Base-by-base conservation (phyloP, 306 rosid genomes). In the Trifolium dubium region DNA sequence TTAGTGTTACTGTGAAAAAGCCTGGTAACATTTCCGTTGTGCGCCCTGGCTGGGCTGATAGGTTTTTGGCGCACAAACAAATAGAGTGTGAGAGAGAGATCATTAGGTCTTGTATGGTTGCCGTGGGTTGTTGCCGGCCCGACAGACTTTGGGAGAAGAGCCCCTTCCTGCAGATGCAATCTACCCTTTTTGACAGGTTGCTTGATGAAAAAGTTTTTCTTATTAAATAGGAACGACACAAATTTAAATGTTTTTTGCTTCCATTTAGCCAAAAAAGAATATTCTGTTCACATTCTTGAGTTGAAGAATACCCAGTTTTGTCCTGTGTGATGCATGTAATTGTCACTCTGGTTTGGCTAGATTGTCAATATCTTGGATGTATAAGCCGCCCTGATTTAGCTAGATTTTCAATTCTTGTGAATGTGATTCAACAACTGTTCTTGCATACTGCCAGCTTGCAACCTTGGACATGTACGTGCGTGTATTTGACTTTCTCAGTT, bases 401-500 rank as follows among this genome's bases (percentile, higher is more conserved):
- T 19, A 32, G 47, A 37, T 14, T 72, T 35, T 47, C 64, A 50
- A 30, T 72, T 76, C 70, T 18, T 14, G 11, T 39, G 56, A 58
- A 12, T 56, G 64, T 43, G 39, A 40, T 63, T 40, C 40, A 65
- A 19, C 72, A 77, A 50, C 64, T 55, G n/a, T 40, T 51, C 37
- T 50, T 46, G 10, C 54, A 54, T 53, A 7, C 67, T 40, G 11
- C 37, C 64, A 4, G n/a, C 46, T 13, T n/a, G 43, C 46, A 5
- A 32, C 69, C 49, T 50, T 64, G 50, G 51, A 34, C 64, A 56
- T 81, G 3, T 77, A 51, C 58, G 7, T 67, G 44, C 39, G 1
- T 4, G 31, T 74, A 74, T 44, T 74, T 40, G 51, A 75, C 28
- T 70, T 41, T 49, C 58, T 17, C 53, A 3, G 56, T 29, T 60